Evolutionary conservation across 2,329 filamentous ascomycete species (phyloP).

Genomic region (Clonostachys rosea): DNA sequence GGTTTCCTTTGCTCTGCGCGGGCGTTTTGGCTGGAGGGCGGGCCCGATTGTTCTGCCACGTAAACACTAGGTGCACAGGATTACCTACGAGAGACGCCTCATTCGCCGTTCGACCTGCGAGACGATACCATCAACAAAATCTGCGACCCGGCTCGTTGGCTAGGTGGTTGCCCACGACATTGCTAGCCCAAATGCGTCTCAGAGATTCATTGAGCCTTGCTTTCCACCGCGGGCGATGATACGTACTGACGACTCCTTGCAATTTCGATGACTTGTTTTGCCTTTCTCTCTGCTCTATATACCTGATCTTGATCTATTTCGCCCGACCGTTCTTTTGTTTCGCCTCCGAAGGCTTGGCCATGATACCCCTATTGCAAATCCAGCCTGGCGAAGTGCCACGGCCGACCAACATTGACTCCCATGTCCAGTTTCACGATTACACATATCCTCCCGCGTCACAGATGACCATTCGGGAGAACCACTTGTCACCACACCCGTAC

Average conservation of each 20-base stretch:
- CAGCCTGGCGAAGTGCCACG: constrained; percentile 44
- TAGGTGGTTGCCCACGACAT: constrained; percentile 12
- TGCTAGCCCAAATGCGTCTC: constrained; percentile 31
- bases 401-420: constrained; percentile 30
- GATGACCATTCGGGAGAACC: constrained; percentile 5
- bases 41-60: no score
- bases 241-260: neutral
- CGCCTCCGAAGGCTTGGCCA: constrained; percentile 14
- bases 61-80: no score
- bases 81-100: no score
- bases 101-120: no score
- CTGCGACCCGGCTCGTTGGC: neutral
- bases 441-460: constrained; percentile 5
- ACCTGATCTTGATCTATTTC: neutral
- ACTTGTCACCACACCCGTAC: constrained; percentile 10
- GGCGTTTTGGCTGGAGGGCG: no score
- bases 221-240: constrained; percentile 38
- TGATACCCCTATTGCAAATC: constrained; percentile 48
- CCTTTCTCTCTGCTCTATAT: neutral
- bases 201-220: constrained; percentile 29
- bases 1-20: no score
- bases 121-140: neutral
- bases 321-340: no score
- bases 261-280: neutral
- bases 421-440: constrained; percentile 12